Percentiles rank a stretch among this genome's conserved stretches.
Evolutionary conservation across 1,284 basidiomycete species (phyloP).

Genomic region (Apiotrichum gamsii): DNA sequence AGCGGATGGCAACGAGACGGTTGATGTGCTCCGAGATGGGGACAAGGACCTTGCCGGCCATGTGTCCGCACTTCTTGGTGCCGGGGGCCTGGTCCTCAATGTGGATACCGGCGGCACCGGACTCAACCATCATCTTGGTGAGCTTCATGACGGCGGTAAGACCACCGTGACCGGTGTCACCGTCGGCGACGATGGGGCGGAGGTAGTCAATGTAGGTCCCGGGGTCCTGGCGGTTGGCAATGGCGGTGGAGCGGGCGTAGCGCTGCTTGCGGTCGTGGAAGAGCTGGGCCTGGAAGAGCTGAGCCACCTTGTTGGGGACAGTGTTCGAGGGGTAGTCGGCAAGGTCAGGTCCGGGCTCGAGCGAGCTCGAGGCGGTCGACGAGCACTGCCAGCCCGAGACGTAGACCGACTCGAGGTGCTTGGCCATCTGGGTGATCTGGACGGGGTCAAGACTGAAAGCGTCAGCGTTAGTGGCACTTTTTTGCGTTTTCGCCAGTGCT

Average conservation of each 20-base stretch:
- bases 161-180: conserved; percentile 68
- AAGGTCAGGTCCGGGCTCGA: conserved; percentile 96
- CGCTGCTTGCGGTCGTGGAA: conserved; percentile 63
- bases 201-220: conserved; percentile 67
- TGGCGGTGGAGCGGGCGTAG: conserved; percentile 52
- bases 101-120: conserved; percentile 66
- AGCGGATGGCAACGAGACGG: conserved; percentile 66
- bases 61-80: conserved; percentile 57
- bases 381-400: conserved; percentile 93
- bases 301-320: conserved; percentile 59
- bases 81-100: conserved; percentile 68
- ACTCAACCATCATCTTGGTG: conserved; percentile 72
- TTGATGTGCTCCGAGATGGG: conserved; percentile 71
- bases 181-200: conserved; percentile 88
- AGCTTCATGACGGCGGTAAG: conserved; percentile 94
- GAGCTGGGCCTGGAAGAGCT: conserved; percentile 58
- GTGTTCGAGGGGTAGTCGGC: conserved; percentile 65
- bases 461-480: neutral
- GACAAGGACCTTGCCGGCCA: conserved; percentile 64
- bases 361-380: conserved; percentile 82
- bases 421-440: conserved; percentile 91
- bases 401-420: conserved; percentile 89
- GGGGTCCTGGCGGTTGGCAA: conserved; percentile 50
- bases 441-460: conserved; percentile 94
- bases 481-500: too few relatives aligned